Conservation (phyloP, 2,329 filamentous ascomycete genomes). For the Acrocalymma vagum region DNA sequence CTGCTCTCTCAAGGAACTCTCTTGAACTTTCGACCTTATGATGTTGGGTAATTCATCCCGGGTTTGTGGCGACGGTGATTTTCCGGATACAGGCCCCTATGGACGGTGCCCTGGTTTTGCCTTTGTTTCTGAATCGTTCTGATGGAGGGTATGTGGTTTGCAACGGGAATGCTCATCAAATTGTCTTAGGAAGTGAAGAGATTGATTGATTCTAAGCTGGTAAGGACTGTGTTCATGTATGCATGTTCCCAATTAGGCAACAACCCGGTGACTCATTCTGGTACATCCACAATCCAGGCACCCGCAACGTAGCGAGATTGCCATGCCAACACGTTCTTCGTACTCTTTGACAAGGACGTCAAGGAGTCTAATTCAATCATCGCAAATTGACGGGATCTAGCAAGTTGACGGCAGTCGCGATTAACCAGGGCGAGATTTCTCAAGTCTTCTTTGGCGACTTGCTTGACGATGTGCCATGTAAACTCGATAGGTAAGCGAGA, state of each 20-base stretch:
- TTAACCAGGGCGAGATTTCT: constrained; percentile 5
- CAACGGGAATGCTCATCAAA: too few species aligned
- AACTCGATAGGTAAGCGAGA: constrained; percentile 4
- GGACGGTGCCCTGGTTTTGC: not conserved
- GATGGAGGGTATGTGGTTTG: too few species aligned
- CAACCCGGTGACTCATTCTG: too few species aligned
- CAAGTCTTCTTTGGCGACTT: not conserved
- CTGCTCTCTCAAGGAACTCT: too few species aligned
- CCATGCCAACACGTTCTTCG: too few species aligned
- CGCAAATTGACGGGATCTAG: constrained; percentile 10
- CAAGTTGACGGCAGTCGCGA: constrained; percentile 10
- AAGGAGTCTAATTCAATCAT: constrained; percentile 3
- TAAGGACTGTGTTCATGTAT: too few species aligned
- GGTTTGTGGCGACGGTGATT: constrained; percentile 3
- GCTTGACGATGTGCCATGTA: constrained; percentile 1
- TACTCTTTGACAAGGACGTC: constrained; percentile 1
- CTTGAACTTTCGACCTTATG: constrained; percentile 4
- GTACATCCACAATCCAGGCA: too few species aligned
- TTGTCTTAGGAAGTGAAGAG: too few species aligned
- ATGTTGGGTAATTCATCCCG: not conserved
- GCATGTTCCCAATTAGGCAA: too few species aligned
- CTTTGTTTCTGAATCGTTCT: not conserved
- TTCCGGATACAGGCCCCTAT: constrained; percentile 4
- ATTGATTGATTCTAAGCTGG: too few species aligned
- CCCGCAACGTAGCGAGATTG: too few species aligned